phyloP scores from a whole-genome alignment of 2,329 filamentous ascomycete genomes.

The Ophiostoma himal-ulmi region DNA sequence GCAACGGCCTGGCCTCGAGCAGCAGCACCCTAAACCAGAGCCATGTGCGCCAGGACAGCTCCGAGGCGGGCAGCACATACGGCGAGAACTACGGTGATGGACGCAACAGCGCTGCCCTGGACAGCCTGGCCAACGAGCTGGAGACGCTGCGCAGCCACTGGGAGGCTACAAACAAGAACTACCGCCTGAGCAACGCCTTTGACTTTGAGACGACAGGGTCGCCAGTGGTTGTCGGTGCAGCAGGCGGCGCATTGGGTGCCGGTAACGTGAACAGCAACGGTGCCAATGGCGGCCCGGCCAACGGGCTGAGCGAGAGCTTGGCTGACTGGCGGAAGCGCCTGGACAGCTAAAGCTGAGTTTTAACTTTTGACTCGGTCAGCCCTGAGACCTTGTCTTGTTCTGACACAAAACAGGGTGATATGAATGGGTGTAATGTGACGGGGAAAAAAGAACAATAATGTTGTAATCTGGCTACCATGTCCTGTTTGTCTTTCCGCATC shows the following conservation, averaged over 20 bases:
- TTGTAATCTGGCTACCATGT: conserved; percentile 8
- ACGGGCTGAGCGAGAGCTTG: conserved; percentile 62
- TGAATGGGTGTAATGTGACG: conserved; percentile 10
- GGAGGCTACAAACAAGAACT: conserved; percentile 94
- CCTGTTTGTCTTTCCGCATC: conserved; percentile 3
- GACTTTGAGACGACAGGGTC: conserved; percentile 60
- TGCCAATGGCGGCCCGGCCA: conserved; percentile 38
- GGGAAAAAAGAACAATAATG: not conserved
- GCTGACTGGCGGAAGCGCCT: conserved; percentile 76
- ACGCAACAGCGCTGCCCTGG: conserved; percentile 64
- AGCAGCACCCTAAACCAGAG: conserved; percentile 24
- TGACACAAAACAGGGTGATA: not conserved
- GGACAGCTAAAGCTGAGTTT: conserved; percentile 40
- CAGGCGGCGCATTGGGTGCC: conserved; percentile 18
- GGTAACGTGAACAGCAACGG: conserved; percentile 30
- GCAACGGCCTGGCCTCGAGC: conserved; percentile 13
- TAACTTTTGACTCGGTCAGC: not conserved
- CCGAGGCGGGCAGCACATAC: conserved; percentile 58
- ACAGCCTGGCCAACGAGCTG: conserved; percentile 85
- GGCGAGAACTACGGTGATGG: conserved; percentile 47
- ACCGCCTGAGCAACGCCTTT: conserved; percentile 81
- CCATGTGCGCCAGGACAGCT: conserved; percentile 50
- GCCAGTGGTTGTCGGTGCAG: not conserved
- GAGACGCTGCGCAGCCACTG: conserved; percentile 86
- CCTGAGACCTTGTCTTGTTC: not conserved